Base-by-base conservation (phyloP, 257 asterid species). In the Nicotiana tabacum region DNA sequence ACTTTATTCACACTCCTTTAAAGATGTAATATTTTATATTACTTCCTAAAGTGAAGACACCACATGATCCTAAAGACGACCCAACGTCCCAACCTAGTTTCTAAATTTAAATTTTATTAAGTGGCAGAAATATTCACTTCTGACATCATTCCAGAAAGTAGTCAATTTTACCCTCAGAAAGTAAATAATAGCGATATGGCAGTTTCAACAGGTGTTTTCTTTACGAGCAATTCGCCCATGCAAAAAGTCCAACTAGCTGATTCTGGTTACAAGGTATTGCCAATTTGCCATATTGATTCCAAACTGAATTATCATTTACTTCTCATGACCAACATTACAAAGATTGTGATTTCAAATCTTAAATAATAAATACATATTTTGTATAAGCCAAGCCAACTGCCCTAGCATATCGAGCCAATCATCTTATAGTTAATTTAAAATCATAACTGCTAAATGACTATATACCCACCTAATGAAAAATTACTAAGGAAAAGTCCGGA, bases 261-360 rank as follows among this genome's bases (percentile, higher is more conserved):
- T 24, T 74, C 7, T 74, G 0, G 29, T 48, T 48, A 48, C 29
- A 74, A 46, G 62, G 24, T 13, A 27, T 6, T 33, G 2, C 62
- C 8, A 27, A 48, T 11, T 46, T 46, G 6, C 62, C 8, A 27
- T 74, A 11, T 46, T 46, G 6, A 18, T 6, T 46, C 35, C 33
- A 43, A 11, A 5, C 58, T 24, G 11, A 72, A 46, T 24, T 46
- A 72, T 18, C 58, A 70, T 51, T 72, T 46, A 72, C 24, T 72
- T 72, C n/a, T 72, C 37, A 72, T 46, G 39, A 76, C 80, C 80
- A 76, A 27, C 64, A 27, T 51, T 24, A 51, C 27, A 76, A 76
- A 76, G 80, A 51, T 48, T 29, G 80, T 76, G 80, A 18, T 29
- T 74, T 48, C 5, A 51, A 27, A 27, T 76, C 43, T 51, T 0